These are phyloP conservation scores for Trametes punicea DNA, from an alignment of 768 basidiomycete species.

Conservation along the genomic window DNA sequence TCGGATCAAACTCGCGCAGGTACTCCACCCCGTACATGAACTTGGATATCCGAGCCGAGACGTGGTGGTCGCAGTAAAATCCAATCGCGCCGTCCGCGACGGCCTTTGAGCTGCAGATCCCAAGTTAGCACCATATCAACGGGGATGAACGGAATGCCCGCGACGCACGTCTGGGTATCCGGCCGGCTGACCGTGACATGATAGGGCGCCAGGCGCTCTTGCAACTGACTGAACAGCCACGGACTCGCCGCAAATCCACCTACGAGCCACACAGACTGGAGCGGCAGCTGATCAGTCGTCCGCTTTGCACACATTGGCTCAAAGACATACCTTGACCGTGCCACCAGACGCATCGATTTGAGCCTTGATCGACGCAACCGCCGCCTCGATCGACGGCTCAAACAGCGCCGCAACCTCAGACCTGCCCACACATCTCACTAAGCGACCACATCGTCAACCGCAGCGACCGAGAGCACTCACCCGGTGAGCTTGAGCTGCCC, in stretches of 20 bases:
- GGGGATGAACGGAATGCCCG: background rate
- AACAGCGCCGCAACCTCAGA: conserved; percentile 66
- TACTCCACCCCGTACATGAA: conserved; percentile 83
- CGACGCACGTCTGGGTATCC: conserved; percentile 70
- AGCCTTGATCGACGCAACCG: conserved; percentile 61
- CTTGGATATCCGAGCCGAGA: conserved; percentile 75
- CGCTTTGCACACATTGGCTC: background rate
- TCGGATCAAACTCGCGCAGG: conserved; percentile 61
- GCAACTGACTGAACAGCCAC: conserved; percentile 74
- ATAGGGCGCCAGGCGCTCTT: conserved; percentile 57
- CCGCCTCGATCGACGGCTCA: conserved; percentile 76
- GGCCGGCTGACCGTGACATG: conserved; percentile 67
- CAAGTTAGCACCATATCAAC: background rate
- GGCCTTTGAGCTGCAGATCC: conserved; percentile 62
- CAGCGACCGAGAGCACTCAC: conserved; percentile 33
- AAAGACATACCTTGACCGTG: conserved; percentile 51
- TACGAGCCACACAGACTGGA: conserved; percentile 76
- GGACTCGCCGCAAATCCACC: conserved; percentile 83
- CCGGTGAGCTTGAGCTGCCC: conserved; percentile 73
- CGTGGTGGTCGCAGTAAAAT: conserved; percentile 83
- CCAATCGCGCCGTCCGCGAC: conserved; percentile 83
- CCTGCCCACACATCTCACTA: conserved; percentile 23
- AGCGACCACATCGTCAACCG: background rate
- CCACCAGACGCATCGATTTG: conserved; percentile 70
- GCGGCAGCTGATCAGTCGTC: background rate